Conservation (phyloP, 106 monocot species). For the Acanthochlamys bracteata region DNA sequence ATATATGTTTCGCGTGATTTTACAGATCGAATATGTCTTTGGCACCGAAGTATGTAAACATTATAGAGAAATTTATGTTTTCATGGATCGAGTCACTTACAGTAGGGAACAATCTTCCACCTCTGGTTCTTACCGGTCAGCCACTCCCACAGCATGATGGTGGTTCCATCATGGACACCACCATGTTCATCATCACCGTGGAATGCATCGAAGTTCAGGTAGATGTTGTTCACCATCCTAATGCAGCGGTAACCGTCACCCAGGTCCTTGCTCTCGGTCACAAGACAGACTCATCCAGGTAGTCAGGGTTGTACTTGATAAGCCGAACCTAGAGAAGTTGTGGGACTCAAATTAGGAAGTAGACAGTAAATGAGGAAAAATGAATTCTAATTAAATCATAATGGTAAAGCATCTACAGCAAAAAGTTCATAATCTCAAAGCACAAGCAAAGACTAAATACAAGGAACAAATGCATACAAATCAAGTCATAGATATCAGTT, state of each 20-base stretch:
- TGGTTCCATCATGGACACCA: constrained; percentile 14
- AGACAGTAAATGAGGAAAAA: too few relatives aligned
- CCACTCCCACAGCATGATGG: constrained; percentile 12
- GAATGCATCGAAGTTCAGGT: constrained; percentile 17
- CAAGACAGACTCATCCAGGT: constrained; percentile 31
- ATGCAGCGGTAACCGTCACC: constrained; percentile 12
- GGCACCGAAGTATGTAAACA: too few relatives aligned
- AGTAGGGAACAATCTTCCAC: constrained; percentile 13
- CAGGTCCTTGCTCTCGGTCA: constrained; percentile 32
- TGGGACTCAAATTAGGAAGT: background rate
- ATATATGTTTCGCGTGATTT: too few relatives aligned
- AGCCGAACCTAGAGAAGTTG: constrained; percentile 16
- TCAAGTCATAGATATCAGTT: too few relatives aligned
- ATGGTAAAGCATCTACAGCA: too few relatives aligned
- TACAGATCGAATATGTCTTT: too few relatives aligned
- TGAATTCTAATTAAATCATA: too few relatives aligned
- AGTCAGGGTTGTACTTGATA: constrained; percentile 20
- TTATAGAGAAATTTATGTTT: too few relatives aligned
- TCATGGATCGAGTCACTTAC: background rate
- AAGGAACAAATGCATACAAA: too few relatives aligned
- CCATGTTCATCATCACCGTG: constrained; percentile 10
- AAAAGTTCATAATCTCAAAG: too few relatives aligned
- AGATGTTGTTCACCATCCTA: constrained; percentile 20
- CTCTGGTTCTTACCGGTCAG: constrained; percentile 8
- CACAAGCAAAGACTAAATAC: too few relatives aligned